phyloP scores from a whole-genome alignment of 2,329 filamentous ascomycete genomes.

The Ramichloridium luteum region DNA sequence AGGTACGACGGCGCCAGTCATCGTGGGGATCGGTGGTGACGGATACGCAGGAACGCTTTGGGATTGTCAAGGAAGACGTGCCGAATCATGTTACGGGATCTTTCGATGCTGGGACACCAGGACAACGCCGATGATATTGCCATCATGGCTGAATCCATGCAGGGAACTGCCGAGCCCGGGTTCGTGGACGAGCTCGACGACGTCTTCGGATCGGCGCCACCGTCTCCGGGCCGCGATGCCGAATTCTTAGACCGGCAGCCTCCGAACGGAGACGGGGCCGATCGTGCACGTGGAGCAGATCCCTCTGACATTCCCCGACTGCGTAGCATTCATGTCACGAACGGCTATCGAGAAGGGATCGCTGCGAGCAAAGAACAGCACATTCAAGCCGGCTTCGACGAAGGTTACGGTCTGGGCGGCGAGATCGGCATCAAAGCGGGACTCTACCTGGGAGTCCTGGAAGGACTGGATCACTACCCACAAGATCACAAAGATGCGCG shows the following conservation, averaged over 20 bases:
- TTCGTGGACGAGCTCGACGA: slow-evolving; percentile 28
- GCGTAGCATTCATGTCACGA: slow-evolving; percentile 63
- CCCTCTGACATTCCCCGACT: slow-evolving; percentile 63
- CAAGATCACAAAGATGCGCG: neutral
- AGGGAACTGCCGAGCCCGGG: neutral
- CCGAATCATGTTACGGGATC: too few species aligned
- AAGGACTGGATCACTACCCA: slow-evolving; percentile 44
- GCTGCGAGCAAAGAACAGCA: slow-evolving; percentile 59
- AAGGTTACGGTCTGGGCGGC: slow-evolving; percentile 75
- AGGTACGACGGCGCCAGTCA: too few species aligned
- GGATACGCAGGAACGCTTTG: too few species aligned
- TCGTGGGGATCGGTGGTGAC: too few species aligned
- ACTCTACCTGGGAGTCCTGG: slow-evolving; percentile 61
- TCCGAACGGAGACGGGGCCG: neutral
- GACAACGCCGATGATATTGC: too few species aligned
- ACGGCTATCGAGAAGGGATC: slow-evolving; percentile 84
- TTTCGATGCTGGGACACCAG: too few species aligned
- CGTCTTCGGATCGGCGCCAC: slow-evolving; percentile 35
- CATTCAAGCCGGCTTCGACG: slow-evolving; percentile 82
- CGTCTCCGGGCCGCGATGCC: slow-evolving; percentile 21
- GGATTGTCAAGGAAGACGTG: too few species aligned
- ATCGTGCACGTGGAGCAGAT: slow-evolving; percentile 2
- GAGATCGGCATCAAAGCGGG: slow-evolving; percentile 65
- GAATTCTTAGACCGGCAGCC: slow-evolving; percentile 6
- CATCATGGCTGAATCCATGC: too few species aligned